Base-by-base conservation (phyloP, 1,284 basidiomycete species). In the Papiliotrema laurentii region DNA sequence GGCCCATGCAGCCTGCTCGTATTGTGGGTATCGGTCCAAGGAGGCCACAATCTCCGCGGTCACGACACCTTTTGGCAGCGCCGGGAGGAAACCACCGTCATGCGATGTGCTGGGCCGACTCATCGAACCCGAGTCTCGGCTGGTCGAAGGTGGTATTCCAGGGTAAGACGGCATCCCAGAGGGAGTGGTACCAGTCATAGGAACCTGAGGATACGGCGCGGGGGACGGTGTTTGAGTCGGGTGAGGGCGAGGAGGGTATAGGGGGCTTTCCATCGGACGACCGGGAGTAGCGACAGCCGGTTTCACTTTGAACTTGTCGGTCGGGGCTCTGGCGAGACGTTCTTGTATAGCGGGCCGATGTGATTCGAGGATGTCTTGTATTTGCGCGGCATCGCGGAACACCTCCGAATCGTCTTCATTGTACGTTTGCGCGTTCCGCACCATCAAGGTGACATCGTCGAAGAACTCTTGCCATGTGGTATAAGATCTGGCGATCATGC, bases 351-450 rank as follows among this genome's bases (percentile, higher is more conserved):
- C 11, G 24, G 19, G 25, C 11, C 50, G 43, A n/a, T 56, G 43
- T 9, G 19, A 25, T 0, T 57, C 54, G 0, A 61, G 44, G 3
- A 61, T 36, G 11, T 43, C 50, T 58, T 61, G 42, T 19, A 84
- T 72, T 50, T 77, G 74, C 67, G 85, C 86, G 9, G 92, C 91
- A 73, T 92, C 87, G 50, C 80, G 79, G 79, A 83, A 93, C 47
- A 96, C 90, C 49, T 79, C 79, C 68, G 89, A 93, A 25, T 85
- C 87, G 67, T 85, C 84, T 69, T 84, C 78, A 70, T 97, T 97
- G 75, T 92, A 97, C 58, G 80, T 77, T 75, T 89, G 89, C 19
- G 92, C 92, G 68, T 97, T 97, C 62, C 79, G 81, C 72, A 92
- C 94, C 71, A 90, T 89, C 31, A 84, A 78, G 60, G 92, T 88